Evolutionary conservation across 208 protist species (phyloP), one percentile per base, ranked within the genome.

Genomic region (Trypanosoma lewisi): DNA sequence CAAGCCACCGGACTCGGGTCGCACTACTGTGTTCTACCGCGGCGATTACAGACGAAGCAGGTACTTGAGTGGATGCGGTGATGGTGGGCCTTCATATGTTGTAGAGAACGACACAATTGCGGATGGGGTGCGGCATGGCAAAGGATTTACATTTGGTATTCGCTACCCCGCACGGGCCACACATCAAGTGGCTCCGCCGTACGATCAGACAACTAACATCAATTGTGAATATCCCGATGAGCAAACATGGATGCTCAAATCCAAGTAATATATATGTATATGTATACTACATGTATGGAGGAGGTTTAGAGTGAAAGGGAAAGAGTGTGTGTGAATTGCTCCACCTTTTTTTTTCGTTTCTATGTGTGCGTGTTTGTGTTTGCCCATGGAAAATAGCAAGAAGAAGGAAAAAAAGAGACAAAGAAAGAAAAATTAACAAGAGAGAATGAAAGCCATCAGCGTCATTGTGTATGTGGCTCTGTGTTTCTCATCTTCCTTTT

Each of bases 191-290:
- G 83, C 74, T 41, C 62, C 70, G 36, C 82, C 75, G 12, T 76
- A 78, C 36, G 82, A 90, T 67, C 67, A 70, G 48, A 80, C 71
- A 4, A 94, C 80, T 2, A 94, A 94, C 66, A 82, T 87, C 30
- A 94, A 90, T 77, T 88, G 82, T 65, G 63, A 82, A 9, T 94
- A 91, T 68, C 61, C 67, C 0, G 82, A 94, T 54, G 84, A 94
- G 69, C 64, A 50, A 17, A 89, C 73, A 33, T 94, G 77, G 71
- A 73, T 86, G 70, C 65, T 60, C 3, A 71, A 74, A 28, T 27
- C 54, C 19, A 81, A 66, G 36, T 53, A 45, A 39, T 42, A 75
- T 44, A 54, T 58, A 42, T 54, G 33, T 31, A 19, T 45, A 53
- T 48, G 4, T 49, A 30, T 58, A 45, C 30, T 61, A 21, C 14